Conservation (phyloP, 1,139 yeast species). For the Geotrichum carabidarum region DNA sequence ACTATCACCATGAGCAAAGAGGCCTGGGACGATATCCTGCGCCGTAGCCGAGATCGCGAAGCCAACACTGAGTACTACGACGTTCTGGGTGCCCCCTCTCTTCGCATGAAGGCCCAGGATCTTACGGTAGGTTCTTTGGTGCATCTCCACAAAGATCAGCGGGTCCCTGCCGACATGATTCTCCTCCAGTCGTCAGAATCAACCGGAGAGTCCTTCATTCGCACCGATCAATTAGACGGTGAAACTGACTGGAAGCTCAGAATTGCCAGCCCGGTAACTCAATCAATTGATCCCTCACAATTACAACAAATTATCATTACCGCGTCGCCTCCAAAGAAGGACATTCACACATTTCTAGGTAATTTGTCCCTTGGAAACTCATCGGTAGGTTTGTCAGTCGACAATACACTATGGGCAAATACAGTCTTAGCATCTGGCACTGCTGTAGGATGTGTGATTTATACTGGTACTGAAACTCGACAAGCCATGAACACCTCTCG, state of each 20-base stretch:
- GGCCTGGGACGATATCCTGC: conserved; percentile 86
- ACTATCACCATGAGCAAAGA: conserved; percentile 93
- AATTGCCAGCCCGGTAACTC: conserved; percentile 70
- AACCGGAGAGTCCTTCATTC: conserved; percentile 83
- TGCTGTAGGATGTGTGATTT: conserved; percentile 79
- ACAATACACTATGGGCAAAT: conserved; percentile 96
- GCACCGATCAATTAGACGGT: conserved; percentile 97
- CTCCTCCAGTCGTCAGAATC: conserved; percentile 76
- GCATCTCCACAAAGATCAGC: conserved; percentile 69
- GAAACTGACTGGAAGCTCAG: conserved; percentile 98
- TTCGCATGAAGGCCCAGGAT: conserved; percentile 53
- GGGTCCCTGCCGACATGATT: conserved; percentile 91
- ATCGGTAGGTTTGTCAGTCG: conserved; percentile 68
- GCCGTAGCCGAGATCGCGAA: conserved; percentile 85
- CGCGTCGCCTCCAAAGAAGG: conserved; percentile 74
- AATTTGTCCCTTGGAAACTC: conserved; percentile 54
- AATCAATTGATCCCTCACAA: conserved; percentile 46
- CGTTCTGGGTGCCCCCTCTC: conserved; percentile 42
- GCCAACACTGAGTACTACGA: conserved; percentile 81
- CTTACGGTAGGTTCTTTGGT: conserved; percentile 84
- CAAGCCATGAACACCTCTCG: conserved; percentile 89
- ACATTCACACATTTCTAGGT: conserved; percentile 78
- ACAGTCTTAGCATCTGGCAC: conserved; percentile 93
- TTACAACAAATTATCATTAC: conserved; percentile 50
- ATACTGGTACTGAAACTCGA: conserved; percentile 90